A percentile compares a stretch with the other conserved stretches of the same genome.
Evolutionary conservation across 371 early-diverging fungal genomes (phyloP).

Genomic region (Mortierella sp.): DNA sequence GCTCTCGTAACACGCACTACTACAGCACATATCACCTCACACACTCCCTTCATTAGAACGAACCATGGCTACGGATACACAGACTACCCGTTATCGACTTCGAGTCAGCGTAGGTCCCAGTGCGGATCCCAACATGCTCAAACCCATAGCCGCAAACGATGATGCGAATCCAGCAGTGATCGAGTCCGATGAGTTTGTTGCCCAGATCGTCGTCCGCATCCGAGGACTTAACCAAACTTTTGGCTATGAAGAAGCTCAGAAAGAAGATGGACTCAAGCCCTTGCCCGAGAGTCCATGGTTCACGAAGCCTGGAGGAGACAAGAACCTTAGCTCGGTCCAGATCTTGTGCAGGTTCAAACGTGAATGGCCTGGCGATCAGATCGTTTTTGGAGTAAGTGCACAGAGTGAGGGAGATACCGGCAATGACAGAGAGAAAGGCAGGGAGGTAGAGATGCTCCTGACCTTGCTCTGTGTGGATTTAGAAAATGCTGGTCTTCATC

Average conservation of each 20-base stretch:
- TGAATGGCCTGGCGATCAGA: constrained; percentile 71
- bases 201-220: constrained; percentile 75
- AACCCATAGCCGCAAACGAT: constrained; percentile 71
- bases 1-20: background rate
- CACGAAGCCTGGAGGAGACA: constrained; percentile 53
- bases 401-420: no score
- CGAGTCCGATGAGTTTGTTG: constrained; percentile 73
- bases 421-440: no score
- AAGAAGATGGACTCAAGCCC: constrained; percentile 54
- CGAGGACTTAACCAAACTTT: constrained; percentile 56
- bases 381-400: constrained; percentile 71
- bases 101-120: constrained; percentile 73
- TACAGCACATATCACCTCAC: background rate
- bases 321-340: constrained; percentile 76
- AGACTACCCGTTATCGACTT: constrained; percentile 47
- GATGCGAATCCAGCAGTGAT: constrained; percentile 72
- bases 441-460: no score
- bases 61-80: background rate
- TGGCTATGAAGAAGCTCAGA: constrained; percentile 60
- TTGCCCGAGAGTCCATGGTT: constrained; percentile 61
- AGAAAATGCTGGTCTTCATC: no score
- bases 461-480: no score
- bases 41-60: background rate
- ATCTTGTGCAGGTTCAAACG: constrained; percentile 77
- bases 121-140: constrained; percentile 59